Base-by-base conservation (phyloP, 2,329 filamentous ascomycete genomes). In the Hypomyces perniciosus region DNA sequence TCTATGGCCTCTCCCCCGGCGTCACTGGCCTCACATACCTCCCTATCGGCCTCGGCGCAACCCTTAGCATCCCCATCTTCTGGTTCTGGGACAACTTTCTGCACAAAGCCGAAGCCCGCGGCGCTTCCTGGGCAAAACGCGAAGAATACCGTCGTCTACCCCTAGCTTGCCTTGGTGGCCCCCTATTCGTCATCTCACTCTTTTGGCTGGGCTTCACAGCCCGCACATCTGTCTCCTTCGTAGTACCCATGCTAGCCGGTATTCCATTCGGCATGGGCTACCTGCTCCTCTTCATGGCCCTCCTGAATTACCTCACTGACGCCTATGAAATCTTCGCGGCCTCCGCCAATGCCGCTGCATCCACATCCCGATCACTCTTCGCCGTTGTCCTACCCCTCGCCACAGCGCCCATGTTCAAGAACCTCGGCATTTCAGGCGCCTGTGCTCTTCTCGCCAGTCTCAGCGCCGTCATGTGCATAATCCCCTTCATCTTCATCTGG, bases 301-400 rank as follows among this genome's bases (percentile, higher is more conserved):
- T 84, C 28, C 67, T 85, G 20, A 84, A 84, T 57, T 85, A 85
- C 59, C 71, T 85, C 10, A 81, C 78, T 31, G 83, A 86, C 57
- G 81, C 83, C n/a, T 86, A 86, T 64, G 77, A 81, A 56, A 75
- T 82, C 42, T 86, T 79, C 58, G 80, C 82, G 44, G 83, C 84
- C 62, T 83, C 85, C 26, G 91, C 88, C 62, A 97, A 79, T 41
- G 92, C 93, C 62, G 86, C 75, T 47, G 95, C 72, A 71, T 97
- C 93, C 50, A 95, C 70, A 70, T 96, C 88, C 1, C 91, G 93
- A 49, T 93, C 93, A 86, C 89, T 97, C 66, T 95, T 92, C 1
- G 89, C 90, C 41, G 91, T 96, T 1, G 68, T 83, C 1, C 69
- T 86, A 42, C 82, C 83, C 4, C 69, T 86, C 13, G 76, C 76